A percentile compares a stretch with the other conserved stretches of the same genome.
Conservation (phyloP, 2,329 filamentous ascomycete genomes). For the Cercospora beticola region DNA sequence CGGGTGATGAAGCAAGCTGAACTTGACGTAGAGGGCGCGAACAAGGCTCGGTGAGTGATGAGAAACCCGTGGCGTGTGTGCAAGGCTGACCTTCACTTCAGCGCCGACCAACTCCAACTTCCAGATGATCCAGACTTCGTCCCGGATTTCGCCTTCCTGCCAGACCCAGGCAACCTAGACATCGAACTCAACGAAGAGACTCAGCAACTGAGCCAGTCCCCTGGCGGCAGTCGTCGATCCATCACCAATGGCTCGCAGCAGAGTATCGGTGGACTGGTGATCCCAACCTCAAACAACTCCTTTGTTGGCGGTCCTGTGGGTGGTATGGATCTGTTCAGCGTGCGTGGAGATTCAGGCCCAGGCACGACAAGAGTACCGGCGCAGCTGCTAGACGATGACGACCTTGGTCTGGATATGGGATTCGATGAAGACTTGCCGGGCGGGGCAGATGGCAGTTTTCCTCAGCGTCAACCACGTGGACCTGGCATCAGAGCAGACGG, state of each 20-base stretch:
- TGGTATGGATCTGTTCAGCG: conserved; percentile 41
- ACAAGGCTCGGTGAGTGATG: conserved; percentile 63
- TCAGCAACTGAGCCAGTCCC: conserved; percentile 39
- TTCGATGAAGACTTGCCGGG: conserved; percentile 51
- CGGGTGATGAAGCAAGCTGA: conserved; percentile 58
- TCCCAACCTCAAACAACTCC: conserved; percentile 43
- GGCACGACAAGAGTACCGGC: conserved; percentile 24
- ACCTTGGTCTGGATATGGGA: conserved; percentile 46
- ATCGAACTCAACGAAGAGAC: conserved; percentile 52
- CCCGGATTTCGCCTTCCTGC: conserved; percentile 62
- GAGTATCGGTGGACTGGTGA: conserved; percentile 45
- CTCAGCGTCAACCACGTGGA: conserved; percentile 17
- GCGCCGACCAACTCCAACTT: conserved; percentile 72
- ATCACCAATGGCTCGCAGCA: conserved; percentile 27
- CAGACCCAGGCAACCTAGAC: conserved; percentile 47
- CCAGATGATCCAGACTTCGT: conserved; percentile 77
- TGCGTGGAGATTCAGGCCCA: conserved; percentile 46
- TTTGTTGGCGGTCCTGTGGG: conserved; percentile 44
- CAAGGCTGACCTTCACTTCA: conserved; percentile 40
- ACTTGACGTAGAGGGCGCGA: conserved; percentile 67
- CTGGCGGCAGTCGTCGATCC: conserved; percentile 33
- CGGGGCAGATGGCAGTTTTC: conserved; percentile 10
- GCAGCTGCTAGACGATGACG: conserved; percentile 29
- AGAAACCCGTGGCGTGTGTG: not conserved
- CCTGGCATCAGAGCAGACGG: conserved; percentile 13